Evolutionary conservation across 2,329 filamentous ascomycete genomes (phyloP).

Genomic region (Pyrenophora seminiperda): DNA sequence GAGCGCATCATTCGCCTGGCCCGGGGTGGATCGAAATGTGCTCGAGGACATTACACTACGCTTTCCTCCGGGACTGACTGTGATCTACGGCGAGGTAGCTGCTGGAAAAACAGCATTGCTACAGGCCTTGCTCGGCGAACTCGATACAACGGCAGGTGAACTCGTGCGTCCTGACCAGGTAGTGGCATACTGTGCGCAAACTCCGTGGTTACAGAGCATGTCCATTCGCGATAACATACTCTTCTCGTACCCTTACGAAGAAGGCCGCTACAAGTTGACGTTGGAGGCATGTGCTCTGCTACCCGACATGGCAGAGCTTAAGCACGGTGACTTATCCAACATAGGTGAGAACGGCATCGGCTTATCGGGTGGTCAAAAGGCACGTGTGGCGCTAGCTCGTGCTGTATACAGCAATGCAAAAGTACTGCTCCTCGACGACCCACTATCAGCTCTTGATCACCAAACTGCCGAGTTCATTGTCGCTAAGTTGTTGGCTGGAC

Average conservation of each 20-base stretch:
- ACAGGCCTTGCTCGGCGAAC: conserved; percentile 64
- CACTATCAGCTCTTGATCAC: conserved; percentile 65
- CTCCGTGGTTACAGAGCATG: conserved; percentile 72
- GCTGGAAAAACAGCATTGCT: conserved; percentile 67
- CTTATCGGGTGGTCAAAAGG: conserved; percentile 65
- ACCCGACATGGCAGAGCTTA: conserved; percentile 66
- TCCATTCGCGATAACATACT: conserved; percentile 71
- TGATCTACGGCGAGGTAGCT: conserved; percentile 68
- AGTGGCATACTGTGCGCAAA: conserved; percentile 68
- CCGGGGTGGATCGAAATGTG: conserved; percentile 65
- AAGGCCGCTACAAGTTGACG: conserved; percentile 70
- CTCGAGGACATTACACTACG: conserved; percentile 60
- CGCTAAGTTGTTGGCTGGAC: conserved; percentile 61
- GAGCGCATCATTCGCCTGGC: conserved; percentile 78
- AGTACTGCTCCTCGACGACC: conserved; percentile 64
- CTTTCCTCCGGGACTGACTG: conserved; percentile 62
- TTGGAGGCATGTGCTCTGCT: conserved; percentile 66
- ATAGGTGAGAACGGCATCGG: conserved; percentile 67
- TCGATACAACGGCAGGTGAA: conserved; percentile 59
- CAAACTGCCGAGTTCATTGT: conserved; percentile 68
- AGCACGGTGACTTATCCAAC: conserved; percentile 66
- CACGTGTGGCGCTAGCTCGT: conserved; percentile 64
- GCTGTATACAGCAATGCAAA: conserved; percentile 63
- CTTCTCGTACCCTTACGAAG: conserved; percentile 70
- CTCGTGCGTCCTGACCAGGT: conserved; percentile 60